Evolutionary conservation across 352 stramenopile genomes (phyloP), one percentile per base, ranked within the genome.

Genomic region (Globisporangium uncinulatum): DNA sequence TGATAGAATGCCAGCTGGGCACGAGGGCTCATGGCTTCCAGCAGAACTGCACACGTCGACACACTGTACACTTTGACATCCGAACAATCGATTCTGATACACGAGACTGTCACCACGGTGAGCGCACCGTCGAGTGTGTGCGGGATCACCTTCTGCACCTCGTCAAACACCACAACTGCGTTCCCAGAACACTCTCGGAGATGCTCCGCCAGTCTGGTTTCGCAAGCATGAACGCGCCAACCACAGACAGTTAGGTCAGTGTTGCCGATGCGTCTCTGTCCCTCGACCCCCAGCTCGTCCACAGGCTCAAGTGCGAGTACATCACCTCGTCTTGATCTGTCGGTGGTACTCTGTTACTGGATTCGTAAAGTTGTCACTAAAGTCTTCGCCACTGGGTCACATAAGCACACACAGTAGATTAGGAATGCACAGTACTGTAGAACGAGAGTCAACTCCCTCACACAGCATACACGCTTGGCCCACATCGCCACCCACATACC

Each of bases 111-210:
- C 32, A 56, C 19, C 3, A 46, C 17, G 21, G 44, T 6, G 65
- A 56, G 24, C 62, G n/a, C 69, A 90, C 80, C 85, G 48, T 96
- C 87, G 14, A 96, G 74, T 1, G 88, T 96, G 48, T 93, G 84
- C 10, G 87, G 87, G 51, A 96, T 87, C 56, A 94, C 84, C 62
- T 96, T 97, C 56, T 97, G 87, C 29, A 97, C 80, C 76, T 97
- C 89, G 56, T 97, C 89, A 50, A 97, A 95, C 32, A 97, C 69
- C 24, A 97, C 81, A 10, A 97, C 77, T 4, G 86, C 87, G 61
- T 95, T 92, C 20, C 89, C 89, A 19, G 71, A 87, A 64, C 87
- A 96, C 36, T 78, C 63, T 21, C 83, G 67, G 43, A 97, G 70
- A 56, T 95, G 84, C 32, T 94, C 79, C 10, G 76, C 82, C 17